Percentiles rank a stretch among this genome's conserved stretches.
phyloP scores from a whole-genome alignment of 1,284 basidiomycete species.

The Phylloboletellus chloephorus region DNA sequence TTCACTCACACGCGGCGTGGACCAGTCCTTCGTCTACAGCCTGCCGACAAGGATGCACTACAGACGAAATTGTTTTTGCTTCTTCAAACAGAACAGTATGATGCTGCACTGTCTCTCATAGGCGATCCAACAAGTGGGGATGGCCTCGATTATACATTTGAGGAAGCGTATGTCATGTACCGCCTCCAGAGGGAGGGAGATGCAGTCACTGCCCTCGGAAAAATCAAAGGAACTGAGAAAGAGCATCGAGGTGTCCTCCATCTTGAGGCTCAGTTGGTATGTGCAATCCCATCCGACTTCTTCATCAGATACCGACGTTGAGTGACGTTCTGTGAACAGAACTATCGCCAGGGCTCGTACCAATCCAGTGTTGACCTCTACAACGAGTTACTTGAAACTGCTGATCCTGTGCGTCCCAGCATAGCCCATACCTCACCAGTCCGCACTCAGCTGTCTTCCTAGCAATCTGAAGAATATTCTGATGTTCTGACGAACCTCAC shows the following conservation, averaged over 20 bases:
- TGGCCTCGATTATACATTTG: constrained; percentile 46
- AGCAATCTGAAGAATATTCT: constrained; percentile 82
- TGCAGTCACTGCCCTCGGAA: constrained; percentile 50
- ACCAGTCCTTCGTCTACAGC: constrained; percentile 64
- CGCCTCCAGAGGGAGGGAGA: constrained; percentile 70
- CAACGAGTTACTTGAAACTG: constrained; percentile 70
- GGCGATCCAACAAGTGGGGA: constrained; percentile 26
- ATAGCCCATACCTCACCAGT: constrained; percentile 5
- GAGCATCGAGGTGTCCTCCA: constrained; percentile 66
- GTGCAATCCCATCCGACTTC: constrained; percentile 25
- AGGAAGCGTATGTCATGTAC: constrained; percentile 78
- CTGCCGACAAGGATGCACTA: constrained; percentile 64
- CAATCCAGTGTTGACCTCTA: constrained; percentile 69
- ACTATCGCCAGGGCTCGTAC: constrained; percentile 74
- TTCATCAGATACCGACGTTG: constrained; percentile 20
- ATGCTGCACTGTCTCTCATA: constrained; percentile 51
- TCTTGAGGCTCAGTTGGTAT: constrained; percentile 80
- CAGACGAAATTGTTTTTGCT: constrained; percentile 80
- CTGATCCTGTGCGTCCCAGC: constrained; percentile 54
- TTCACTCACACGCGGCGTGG: constrained; percentile 10
- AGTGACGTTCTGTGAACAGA: constrained; percentile 37
- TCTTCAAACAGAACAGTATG: constrained; percentile 78
- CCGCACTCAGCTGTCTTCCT: constrained; percentile 12
- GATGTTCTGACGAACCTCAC: constrained; percentile 81
- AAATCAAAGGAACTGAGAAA: constrained; percentile 41